Percentiles rank a stretch among this genome's conserved stretches.
These are phyloP conservation scores for Aureobasidium subglaciale DNA, from an alignment of 2,329 filamentous ascomycete genomes.

Conservation along the genomic window DNA sequence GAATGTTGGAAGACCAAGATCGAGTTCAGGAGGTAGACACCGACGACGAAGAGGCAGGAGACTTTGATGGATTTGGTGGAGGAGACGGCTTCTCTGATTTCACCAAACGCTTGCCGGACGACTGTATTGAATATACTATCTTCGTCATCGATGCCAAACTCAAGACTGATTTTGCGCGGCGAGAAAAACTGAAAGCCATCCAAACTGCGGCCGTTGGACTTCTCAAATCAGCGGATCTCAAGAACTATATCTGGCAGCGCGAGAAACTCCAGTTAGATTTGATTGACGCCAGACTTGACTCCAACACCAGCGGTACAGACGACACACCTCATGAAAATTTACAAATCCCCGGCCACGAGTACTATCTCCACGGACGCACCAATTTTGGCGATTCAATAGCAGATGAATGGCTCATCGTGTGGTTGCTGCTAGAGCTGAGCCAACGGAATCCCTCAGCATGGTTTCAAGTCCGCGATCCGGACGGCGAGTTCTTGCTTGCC, in stretches of 20 bases:
- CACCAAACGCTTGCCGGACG: slow-evolving; percentile 66
- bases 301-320: slow-evolving; percentile 11
- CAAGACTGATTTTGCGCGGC: slow-evolving; percentile 45
- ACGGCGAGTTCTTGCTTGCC: slow-evolving; percentile 91
- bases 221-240: slow-evolving; percentile 54
- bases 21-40: not conserved
- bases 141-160: slow-evolving; percentile 59
- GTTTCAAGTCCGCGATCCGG: slow-evolving; percentile 76
- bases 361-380: slow-evolving; percentile 60
- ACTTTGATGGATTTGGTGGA: slow-evolving; percentile 59
- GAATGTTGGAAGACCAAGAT: not conserved
- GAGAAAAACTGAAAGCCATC: slow-evolving; percentile 61
- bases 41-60: slow-evolving; percentile 27
- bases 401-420: slow-evolving; percentile 96
- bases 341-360: slow-evolving; percentile 16
- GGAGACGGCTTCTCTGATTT: slow-evolving; percentile 56
- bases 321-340: not conserved
- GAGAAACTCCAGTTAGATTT: slow-evolving; percentile 64
- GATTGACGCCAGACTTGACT: slow-evolving; percentile 37
- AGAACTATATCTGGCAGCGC: slow-evolving; percentile 91
- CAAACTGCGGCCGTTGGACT: slow-evolving; percentile 62
- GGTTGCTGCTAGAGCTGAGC: slow-evolving; percentile 74
- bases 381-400: slow-evolving; percentile 92
- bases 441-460: slow-evolving; percentile 66
- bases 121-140: slow-evolving; percentile 78